A percentile compares a stretch with the other conserved stretches of the same genome.
Evolutionary conservation across 257 asterid species (phyloP).

Genomic region (Echium plantagineum): DNA sequence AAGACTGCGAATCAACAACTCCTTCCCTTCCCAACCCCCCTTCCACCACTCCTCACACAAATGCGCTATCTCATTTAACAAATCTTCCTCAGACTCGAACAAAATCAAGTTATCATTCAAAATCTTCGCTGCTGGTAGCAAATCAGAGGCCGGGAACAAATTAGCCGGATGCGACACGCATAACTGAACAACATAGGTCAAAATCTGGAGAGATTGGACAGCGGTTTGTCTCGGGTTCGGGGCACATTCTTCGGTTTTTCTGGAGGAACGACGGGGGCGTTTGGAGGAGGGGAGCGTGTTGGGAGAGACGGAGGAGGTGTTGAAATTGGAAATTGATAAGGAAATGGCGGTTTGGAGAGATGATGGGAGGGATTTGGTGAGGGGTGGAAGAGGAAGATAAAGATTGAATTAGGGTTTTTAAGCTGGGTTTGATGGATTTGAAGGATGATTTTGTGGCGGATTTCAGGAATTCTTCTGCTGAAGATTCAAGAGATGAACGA

Average conservation of each 20-base stretch:
- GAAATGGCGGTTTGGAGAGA: slow-evolving; percentile 47
- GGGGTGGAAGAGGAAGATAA: slow-evolving; percentile 5
- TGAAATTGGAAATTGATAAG: slow-evolving; percentile 41
- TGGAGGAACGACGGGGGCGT: slow-evolving; percentile 63
- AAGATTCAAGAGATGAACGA: slow-evolving; percentile 60
- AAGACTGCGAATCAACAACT: slow-evolving; percentile 63
- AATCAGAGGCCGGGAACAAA: slow-evolving; percentile 39
- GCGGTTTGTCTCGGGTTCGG: slow-evolving; percentile 10
- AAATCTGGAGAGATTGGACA: slow-evolving; percentile 47
- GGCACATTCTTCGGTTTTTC: slow-evolving; percentile 18
- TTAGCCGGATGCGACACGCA: slow-evolving; percentile 51
- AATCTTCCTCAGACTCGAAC: slow-evolving; percentile 50
- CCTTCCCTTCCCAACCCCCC: slow-evolving; percentile 55
- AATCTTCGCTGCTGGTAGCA: slow-evolving; percentile 47
- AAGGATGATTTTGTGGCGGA: slow-evolving; percentile 36
- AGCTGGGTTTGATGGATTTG: slow-evolving; percentile 46
- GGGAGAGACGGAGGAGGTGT: slow-evolving; percentile 7
- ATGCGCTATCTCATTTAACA: slow-evolving; percentile 61
- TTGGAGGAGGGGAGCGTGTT: slow-evolving; percentile 74
- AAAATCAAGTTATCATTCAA: slow-evolving; percentile 67
- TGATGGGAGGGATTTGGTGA: slow-evolving; percentile 35
- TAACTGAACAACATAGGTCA: slow-evolving; percentile 33
- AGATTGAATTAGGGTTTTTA: slow-evolving; percentile 45
- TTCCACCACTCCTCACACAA: slow-evolving; percentile 99
- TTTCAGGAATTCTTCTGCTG: slow-evolving; percentile 71